Evolutionary conservation across 345 rosid genomes (phyloP).

Genomic region (Sonneratia caseolaris): DNA sequence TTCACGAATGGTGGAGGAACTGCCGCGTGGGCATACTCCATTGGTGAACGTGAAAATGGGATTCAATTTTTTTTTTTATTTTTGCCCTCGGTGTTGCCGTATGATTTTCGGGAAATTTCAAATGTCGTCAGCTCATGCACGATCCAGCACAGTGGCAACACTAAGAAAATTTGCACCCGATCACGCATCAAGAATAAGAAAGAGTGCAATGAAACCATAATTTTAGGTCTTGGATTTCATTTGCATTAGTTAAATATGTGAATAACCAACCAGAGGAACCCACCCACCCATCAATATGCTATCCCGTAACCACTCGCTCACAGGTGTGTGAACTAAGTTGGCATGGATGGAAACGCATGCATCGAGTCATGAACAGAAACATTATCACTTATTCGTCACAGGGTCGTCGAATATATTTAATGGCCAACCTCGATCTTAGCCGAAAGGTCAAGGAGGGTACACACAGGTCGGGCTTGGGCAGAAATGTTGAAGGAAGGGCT

Average conservation of each 20-base stretch:
- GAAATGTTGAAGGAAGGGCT: neutral
- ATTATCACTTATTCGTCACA: neutral
- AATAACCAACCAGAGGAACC: no score
- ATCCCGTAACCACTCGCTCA: neutral
- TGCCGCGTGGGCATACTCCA: slow-evolving; percentile 27
- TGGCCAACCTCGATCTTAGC: slow-evolving; percentile 2
- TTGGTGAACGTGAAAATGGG: slow-evolving; percentile 10
- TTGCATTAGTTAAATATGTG: no score
- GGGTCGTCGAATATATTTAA: neutral
- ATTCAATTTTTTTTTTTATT: no score
- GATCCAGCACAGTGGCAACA: no score
- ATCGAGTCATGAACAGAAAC: neutral
- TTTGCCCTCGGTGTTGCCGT: no score
- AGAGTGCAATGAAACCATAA: no score
- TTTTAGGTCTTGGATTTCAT: no score
- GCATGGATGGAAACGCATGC: neutral
- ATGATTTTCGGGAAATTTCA: no score
- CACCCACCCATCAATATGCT: no score
- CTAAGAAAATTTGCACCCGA: no score
- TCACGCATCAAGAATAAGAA: no score
- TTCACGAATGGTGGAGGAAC: slow-evolving; percentile 24
- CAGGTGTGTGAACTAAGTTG: neutral
- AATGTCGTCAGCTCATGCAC: no score
- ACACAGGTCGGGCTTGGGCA: neutral
- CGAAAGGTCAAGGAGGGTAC: neutral